These are phyloP conservation scores for Pseudozyma sp. DNA, from an alignment of 1,284 basidiomycete species.

Conservation along the genomic window DNA sequence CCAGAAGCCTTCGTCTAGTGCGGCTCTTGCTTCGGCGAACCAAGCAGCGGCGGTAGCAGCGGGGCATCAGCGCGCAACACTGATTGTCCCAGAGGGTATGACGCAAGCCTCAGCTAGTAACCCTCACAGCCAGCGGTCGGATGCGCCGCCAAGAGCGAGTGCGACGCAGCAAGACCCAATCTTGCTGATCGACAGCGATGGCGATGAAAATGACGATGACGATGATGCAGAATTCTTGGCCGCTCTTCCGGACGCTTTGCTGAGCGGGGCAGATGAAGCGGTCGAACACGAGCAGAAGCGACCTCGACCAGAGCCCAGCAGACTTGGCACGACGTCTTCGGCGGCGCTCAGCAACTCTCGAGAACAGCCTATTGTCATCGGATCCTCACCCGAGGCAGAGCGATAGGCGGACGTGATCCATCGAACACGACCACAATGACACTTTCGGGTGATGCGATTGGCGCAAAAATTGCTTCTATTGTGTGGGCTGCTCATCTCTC, in stretches of 20 bases:
- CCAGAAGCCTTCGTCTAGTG: no score
- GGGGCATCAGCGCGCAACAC: conserved; percentile 1
- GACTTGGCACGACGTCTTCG: background rate
- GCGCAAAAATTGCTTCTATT: background rate
- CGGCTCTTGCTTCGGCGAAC: background rate
- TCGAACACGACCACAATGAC: no score
- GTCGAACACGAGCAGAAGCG: background rate
- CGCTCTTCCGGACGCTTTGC: conserved; percentile 1
- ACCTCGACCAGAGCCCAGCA: background rate
- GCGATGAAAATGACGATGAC: conserved; percentile 34
- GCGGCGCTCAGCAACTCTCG: conserved; percentile 6
- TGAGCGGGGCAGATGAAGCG: background rate
- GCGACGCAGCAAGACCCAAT: conserved; percentile 25
- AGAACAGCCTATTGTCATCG: conserved; percentile 45
- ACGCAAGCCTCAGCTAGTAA: conserved; percentile 11
- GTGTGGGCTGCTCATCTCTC: conserved; percentile 6
- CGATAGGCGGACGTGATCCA: background rate
- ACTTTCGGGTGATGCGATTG: no score
- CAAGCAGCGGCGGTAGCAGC: background rate
- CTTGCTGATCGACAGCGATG: conserved; percentile 39
- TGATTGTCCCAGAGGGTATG: conserved; percentile 12
- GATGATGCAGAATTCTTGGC: conserved; percentile 10
- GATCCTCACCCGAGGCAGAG: conserved; percentile 33
- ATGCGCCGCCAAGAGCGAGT: background rate
- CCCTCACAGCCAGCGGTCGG: conserved; percentile 9